Evolutionary conservation across 441 rosid species (phyloP).

Genomic region (Euphorbia corollata): DNA sequence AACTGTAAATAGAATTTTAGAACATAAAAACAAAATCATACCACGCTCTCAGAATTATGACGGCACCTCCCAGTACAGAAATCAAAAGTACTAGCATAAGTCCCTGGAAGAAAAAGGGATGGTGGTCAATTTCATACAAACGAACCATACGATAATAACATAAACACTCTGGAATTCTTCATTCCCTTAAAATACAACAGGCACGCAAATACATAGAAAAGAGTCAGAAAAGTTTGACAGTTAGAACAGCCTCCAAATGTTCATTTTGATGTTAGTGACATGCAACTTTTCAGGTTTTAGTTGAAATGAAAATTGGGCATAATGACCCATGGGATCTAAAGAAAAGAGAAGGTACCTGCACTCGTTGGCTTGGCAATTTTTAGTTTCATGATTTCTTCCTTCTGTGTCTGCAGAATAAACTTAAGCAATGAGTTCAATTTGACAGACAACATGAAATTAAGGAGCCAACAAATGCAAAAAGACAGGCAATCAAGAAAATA

Average conservation of each 20-base stretch:
- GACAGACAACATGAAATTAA: slow-evolving; percentile 11
- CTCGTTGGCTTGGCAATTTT: slow-evolving; percentile 77
- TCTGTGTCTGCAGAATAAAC: slow-evolving; percentile 42
- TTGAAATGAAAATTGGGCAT: not conserved
- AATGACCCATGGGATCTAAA: no score
- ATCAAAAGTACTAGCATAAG: slow-evolving; percentile 64
- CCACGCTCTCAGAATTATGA: slow-evolving; percentile 93
- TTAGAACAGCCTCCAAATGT: not conserved
- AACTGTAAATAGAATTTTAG: not conserved
- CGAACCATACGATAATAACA: no score
- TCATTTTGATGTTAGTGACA: not conserved
- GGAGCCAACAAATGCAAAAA: slow-evolving; percentile 5
- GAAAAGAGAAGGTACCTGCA: slow-evolving; percentile 55
- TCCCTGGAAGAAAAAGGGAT: slow-evolving; percentile 35
- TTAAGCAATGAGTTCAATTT: slow-evolving; percentile 18
- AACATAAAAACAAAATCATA: slow-evolving; percentile 24
- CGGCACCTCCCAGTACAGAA: slow-evolving; percentile 95
- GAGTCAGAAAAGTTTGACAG: not conserved
- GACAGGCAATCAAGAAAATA: slow-evolving; percentile 27
- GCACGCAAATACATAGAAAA: no score
- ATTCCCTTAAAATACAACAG: not conserved
- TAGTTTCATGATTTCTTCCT: slow-evolving; percentile 48
- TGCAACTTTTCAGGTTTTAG: not conserved
- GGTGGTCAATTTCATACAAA: no score
- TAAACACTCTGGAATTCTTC: not conserved